Evolutionary conservation across 495 filamentous ascomycete species (phyloP), one percentile per base, ranked within the genome.

Genomic region (Haplographium delicatum): DNA sequence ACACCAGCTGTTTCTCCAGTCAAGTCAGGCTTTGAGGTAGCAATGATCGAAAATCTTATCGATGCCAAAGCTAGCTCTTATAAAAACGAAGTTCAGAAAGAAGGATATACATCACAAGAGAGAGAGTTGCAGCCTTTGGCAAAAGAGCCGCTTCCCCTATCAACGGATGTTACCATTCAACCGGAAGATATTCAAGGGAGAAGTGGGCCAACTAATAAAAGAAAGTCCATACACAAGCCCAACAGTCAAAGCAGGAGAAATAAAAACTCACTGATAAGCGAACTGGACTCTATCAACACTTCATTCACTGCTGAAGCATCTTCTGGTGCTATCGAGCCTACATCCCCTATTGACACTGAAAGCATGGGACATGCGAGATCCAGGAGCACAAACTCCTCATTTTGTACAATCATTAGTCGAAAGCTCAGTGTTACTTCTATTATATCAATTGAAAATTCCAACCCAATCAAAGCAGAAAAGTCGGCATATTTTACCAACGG

Each of bases 371-470:
- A 9, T 13, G 23, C 26, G 20, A 11, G 9, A 28, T 40, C 42
- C n/a, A 38, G 23, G 10, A 39, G 31, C 16, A 37, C 26, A 27
- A 50, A 24, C 18, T 38, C 46, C 16, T 50, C 46, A 2, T 50
- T 56, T 18, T 46, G 39, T 33, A 19, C 26, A 27, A 13, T 22
- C 1, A 24, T 39, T 6, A 51, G 48, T 27, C 38, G 35, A 13
- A 51, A 51, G 19, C 35, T 26, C 16, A 51, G 48, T 43, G 22
- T 43, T 4, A 31, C 38, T 8, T 51, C 48, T 25, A 27, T 13
- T 10, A 13, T 34, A 4, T 15, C 44, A 9, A 20, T n/a, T 2
- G 9, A 41, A 18, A 27, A 18, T n/a, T 7, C n/a, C 4, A 10
- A 31, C 11, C 24, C 1, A 50, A 9, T 42, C 19, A 13, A 19